These are phyloP conservation scores for Wickerhamiella brachini DNA, from an alignment of 805 yeast species.

Conservation along the genomic window DNA sequence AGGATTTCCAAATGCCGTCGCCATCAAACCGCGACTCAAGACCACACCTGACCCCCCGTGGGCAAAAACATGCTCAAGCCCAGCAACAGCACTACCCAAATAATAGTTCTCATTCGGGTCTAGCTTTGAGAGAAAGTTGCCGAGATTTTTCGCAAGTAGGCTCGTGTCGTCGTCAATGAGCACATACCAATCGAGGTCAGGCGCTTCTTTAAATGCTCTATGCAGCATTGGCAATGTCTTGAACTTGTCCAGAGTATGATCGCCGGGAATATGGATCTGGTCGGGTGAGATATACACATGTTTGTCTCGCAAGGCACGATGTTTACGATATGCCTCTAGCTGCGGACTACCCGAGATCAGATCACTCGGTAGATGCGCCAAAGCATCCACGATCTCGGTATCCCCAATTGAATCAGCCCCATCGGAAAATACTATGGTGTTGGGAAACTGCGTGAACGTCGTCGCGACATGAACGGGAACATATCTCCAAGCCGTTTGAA, in stretches of 20 bases:
- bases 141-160: slow-evolving; percentile 10
- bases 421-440: slow-evolving; percentile 16
- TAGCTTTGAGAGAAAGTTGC: slow-evolving; percentile 5
- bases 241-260: slow-evolving; percentile 12
- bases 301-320: slow-evolving; percentile 12
- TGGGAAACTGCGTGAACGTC: slow-evolving; percentile 14
- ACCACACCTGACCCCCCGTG: slow-evolving; percentile 16
- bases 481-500: slow-evolving; percentile 17
- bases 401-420: slow-evolving; percentile 17
- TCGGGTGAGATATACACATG: slow-evolving; percentile 15
- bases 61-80: slow-evolving; percentile 11
- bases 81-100: slow-evolving; percentile 12
- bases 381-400: slow-evolving; percentile 17
- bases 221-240: slow-evolving; percentile 17
- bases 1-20: slow-evolving; percentile 8
- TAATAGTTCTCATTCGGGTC: slow-evolving; percentile 11
- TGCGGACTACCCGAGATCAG: slow-evolving; percentile 5
- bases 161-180: slow-evolving; percentile 11
- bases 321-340: slow-evolving; percentile 17
- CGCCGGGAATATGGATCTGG: slow-evolving; percentile 10
- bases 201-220: slow-evolving; percentile 13
- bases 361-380: slow-evolving; percentile 8
- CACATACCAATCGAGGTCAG: slow-evolving; percentile 17
- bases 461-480: slow-evolving; percentile 20
- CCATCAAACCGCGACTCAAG: slow-evolving; percentile 11